These are phyloP conservation scores for Diplocarpon mali DNA, from an alignment of 2,329 filamentous ascomycete genomes.

Conservation along the genomic window DNA sequence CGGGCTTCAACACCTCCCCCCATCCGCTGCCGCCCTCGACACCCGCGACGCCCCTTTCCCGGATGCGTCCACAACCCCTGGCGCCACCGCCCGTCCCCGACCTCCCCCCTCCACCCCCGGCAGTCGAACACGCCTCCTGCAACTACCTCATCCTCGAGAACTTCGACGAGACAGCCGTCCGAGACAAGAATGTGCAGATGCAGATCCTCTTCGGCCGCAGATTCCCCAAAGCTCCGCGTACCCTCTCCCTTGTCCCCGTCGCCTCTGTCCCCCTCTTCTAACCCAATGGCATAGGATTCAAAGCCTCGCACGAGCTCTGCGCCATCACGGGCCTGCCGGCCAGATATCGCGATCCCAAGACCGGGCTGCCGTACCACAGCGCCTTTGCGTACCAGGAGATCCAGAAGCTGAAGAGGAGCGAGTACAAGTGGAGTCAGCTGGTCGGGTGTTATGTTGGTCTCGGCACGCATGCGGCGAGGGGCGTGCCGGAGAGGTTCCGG, in stretches of 20 bases:
- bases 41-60: conserved; percentile 13
- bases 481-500: conserved; percentile 68
- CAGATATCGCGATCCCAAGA: conserved; percentile 74
- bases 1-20: conserved; percentile 25
- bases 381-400: conserved; percentile 73
- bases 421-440: conserved; percentile 73
- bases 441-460: conserved; percentile 76
- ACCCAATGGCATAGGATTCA: conserved; percentile 18
- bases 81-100: conserved; percentile 6
- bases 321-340: conserved; percentile 75
- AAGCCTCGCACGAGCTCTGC: conserved; percentile 42
- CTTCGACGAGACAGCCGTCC: conserved; percentile 38
- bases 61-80: conserved; percentile 10
- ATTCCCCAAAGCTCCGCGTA: conserved; percentile 35
- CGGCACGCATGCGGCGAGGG: conserved; percentile 51
- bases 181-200: conserved; percentile 42
- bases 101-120: conserved; percentile 17
- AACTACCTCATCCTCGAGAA: conserved; percentile 48
- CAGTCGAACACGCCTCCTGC: conserved; percentile 40
- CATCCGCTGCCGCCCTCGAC: conserved; percentile 6
- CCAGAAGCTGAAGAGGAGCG: conserved; percentile 58
- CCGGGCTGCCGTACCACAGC: conserved; percentile 72
- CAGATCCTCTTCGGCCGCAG: conserved; percentile 45
- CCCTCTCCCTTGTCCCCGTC: conserved; percentile 21
- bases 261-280: background rate